A percentile compares a stretch with the other conserved stretches of the same genome.
These are phyloP conservation scores for Phaseolus lunatus DNA, from an alignment of 306 rosid genomes.

Conservation along the genomic window DNA sequence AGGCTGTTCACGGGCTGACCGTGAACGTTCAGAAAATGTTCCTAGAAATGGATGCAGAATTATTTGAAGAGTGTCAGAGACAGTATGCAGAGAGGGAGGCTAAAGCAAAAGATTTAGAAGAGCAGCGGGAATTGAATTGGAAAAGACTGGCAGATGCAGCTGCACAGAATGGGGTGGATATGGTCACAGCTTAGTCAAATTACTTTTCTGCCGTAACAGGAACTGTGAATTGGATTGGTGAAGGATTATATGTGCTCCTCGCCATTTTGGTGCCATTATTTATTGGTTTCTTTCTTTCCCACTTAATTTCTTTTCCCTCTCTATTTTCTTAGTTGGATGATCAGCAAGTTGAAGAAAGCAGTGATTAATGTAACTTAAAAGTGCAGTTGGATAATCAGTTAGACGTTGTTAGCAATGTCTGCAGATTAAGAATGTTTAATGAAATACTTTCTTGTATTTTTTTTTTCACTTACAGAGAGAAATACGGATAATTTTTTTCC, in stretches of 20 bases:
- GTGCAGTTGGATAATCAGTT: slow-evolving; percentile 39
- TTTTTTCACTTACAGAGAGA: slow-evolving; percentile 36
- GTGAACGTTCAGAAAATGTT: slow-evolving; percentile 92
- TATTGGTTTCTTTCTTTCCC: slow-evolving; percentile 47
- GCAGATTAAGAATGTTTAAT: slow-evolving; percentile 65
- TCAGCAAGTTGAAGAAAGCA: slow-evolving; percentile 60
- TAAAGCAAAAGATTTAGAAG: slow-evolving; percentile 71
- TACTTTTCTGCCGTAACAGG: slow-evolving; percentile 33
- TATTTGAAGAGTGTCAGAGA: slow-evolving; percentile 90
- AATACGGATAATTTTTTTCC: slow-evolving; percentile 23
- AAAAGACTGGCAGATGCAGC: slow-evolving; percentile 85
- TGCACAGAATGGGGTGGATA: slow-evolving; percentile 63
- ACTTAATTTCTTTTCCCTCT: slow-evolving; percentile 35
- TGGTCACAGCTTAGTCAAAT: slow-evolving; percentile 59
- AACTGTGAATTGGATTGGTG: slow-evolving; percentile 45
- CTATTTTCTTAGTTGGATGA: slow-evolving; percentile 56
- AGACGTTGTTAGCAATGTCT: slow-evolving; percentile 59
- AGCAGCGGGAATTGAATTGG: slow-evolving; percentile 83
- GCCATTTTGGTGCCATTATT: slow-evolving; percentile 61
- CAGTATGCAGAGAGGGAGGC: slow-evolving; percentile 70
- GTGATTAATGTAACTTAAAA: slow-evolving; percentile 63
- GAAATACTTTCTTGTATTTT: slow-evolving; percentile 52
- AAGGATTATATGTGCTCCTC: slow-evolving; percentile 52
- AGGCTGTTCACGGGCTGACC: slow-evolving; percentile 89
- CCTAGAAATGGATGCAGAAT: slow-evolving; percentile 85